These are phyloP conservation scores for Suillus bovinus DNA, from an alignment of 768 basidiomycete genomes.

Conservation along the genomic window DNA sequence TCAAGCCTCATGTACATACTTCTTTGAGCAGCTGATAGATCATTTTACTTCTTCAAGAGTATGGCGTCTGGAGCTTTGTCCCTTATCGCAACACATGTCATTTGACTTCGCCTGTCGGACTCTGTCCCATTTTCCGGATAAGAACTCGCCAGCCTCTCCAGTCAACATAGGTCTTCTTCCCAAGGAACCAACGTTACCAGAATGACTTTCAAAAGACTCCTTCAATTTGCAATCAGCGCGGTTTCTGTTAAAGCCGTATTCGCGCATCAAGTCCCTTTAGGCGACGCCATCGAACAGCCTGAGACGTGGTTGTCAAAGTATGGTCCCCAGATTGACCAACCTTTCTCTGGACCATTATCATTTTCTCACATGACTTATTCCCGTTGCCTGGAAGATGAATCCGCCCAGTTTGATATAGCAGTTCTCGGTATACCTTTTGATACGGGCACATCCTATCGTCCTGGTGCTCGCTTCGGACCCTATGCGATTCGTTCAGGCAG, in stretches of 20 bases:
- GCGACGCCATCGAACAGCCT: slow-evolving; percentile 7
- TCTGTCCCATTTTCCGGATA: neutral
- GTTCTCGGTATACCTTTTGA: slow-evolving; percentile 82
- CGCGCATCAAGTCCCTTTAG: slow-evolving; percentile 14
- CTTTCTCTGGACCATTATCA: slow-evolving; percentile 77
- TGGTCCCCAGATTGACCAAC: slow-evolving; percentile 69
- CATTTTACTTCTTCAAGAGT: neutral
- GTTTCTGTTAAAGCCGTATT: neutral
- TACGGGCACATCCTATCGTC: slow-evolving; percentile 54
- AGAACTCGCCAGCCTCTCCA: neutral
- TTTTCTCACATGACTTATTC: slow-evolving; percentile 83
- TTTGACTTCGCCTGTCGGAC: neutral
- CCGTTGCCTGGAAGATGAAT: slow-evolving; percentile 65
- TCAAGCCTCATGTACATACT: neutral
- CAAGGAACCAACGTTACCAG: neutral
- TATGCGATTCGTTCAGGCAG: slow-evolving; percentile 82
- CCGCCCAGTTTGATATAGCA: slow-evolving; percentile 66
- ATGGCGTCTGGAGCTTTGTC: neutral
- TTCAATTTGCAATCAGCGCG: slow-evolving; percentile 2
- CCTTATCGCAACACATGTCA: neutral
- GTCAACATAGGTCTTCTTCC: neutral
- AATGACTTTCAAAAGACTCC: neutral
- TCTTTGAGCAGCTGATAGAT: slow-evolving; percentile 2
- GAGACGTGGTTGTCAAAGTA: slow-evolving; percentile 72
- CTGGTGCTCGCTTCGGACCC: slow-evolving; percentile 85